These are phyloP conservation scores for Pinus albicaulis DNA, from an alignment of 75 land plant species.

Conservation along the genomic window DNA sequence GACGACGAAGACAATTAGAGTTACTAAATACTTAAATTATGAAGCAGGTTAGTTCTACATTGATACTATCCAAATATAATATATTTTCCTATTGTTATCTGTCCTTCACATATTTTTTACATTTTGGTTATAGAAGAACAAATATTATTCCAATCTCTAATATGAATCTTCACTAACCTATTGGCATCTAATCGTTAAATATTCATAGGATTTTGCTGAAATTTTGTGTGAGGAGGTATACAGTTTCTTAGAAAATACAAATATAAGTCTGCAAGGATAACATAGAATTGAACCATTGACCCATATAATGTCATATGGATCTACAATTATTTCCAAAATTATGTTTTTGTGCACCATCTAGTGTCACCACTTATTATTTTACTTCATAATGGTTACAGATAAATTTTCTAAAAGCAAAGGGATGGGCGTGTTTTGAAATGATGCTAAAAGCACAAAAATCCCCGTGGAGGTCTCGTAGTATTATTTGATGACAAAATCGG, in stretches of 20 bases:
- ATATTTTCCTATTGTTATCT: background rate
- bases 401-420: slow-evolving; percentile 97
- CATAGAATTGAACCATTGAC: too few relatives aligned
- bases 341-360: background rate
- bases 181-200: background rate
- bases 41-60: slow-evolving; percentile 68
- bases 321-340: background rate
- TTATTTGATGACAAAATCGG: slow-evolving; percentile 88
- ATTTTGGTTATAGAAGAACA: background rate
- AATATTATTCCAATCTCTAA: background rate
- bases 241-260: too few relatives aligned
- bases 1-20: slow-evolving; percentile 70
- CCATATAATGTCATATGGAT: background rate
- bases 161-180: background rate
- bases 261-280: too few relatives aligned
- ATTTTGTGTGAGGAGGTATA: too few relatives aligned
- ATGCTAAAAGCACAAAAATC: slow-evolving; percentile 83
- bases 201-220: background rate
- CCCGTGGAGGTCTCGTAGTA: slow-evolving; percentile 96
- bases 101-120: background rate
- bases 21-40: slow-evolving; percentile 94
- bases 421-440: slow-evolving; percentile 97
- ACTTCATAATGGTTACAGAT: slow-evolving; percentile 38
- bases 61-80: background rate
- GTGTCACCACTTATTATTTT: background rate